Conservation (phyloP, 1,139 yeast species). For the Pichia sp. region DNA sequence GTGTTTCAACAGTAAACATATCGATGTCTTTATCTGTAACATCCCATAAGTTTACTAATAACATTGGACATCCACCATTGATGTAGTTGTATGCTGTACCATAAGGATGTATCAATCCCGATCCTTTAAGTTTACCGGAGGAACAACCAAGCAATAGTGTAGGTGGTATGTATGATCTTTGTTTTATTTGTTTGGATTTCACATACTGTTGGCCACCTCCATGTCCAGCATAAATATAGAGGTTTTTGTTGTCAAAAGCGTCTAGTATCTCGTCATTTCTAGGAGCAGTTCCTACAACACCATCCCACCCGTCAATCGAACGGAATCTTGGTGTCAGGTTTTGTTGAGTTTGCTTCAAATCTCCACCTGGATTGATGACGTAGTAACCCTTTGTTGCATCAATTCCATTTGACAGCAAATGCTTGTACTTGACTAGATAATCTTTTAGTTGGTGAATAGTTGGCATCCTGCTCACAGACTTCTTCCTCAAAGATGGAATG, state of each 20-base stretch:
- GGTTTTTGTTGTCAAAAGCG: slow-evolving; percentile 33
- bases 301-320: slow-evolving; percentile 40
- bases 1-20: slow-evolving; percentile 52
- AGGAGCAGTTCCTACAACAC: slow-evolving; percentile 50
- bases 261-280: slow-evolving; percentile 38
- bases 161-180: slow-evolving; percentile 47
- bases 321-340: slow-evolving; percentile 43
- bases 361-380: slow-evolving; percentile 77
- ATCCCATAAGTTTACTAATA: slow-evolving; percentile 89
- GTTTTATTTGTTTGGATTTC: slow-evolving; percentile 40
- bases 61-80: slow-evolving; percentile 73
- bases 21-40: slow-evolving; percentile 96
- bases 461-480: slow-evolving; percentile 70
- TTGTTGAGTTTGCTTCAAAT: slow-evolving; percentile 59
- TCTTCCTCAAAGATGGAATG: slow-evolving; percentile 41
- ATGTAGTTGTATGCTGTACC: slow-evolving; percentile 76
- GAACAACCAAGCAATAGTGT: slow-evolving; percentile 85
- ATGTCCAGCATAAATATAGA: slow-evolving; percentile 86
- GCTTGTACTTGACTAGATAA: slow-evolving; percentile 26
- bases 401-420: slow-evolving; percentile 16
- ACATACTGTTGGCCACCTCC: slow-evolving; percentile 91
- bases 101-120: slow-evolving; percentile 60
- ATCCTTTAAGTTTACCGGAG: slow-evolving; percentile 58
- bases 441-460: slow-evolving; percentile 45
- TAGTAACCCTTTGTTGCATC: slow-evolving; percentile 36